Percentiles rank a stretch among this genome's conserved stretches.
Conservation (phyloP, 1,139 yeast genomes). For the Hemisphaericaspora subhashii region DNA sequence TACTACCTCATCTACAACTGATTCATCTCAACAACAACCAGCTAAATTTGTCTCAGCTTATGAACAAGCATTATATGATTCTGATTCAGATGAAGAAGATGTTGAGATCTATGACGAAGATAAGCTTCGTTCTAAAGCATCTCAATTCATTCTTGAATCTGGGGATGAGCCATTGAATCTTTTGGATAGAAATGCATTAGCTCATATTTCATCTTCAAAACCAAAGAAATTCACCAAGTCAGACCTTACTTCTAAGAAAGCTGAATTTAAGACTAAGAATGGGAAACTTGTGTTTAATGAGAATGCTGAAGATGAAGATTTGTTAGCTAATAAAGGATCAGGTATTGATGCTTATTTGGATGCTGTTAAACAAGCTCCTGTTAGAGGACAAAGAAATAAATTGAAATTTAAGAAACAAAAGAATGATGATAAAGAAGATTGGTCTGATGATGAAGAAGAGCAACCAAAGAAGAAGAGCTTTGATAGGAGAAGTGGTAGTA, state of each 20-base stretch:
- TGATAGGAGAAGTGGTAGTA: conserved; percentile 1
- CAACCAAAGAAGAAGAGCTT: not conserved
- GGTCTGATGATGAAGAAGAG: conserved; percentile 53
- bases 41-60: conserved; percentile 73
- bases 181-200: conserved; percentile 78
- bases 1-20: conserved; percentile 15
- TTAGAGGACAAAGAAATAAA: conserved; percentile 88
- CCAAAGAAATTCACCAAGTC: conserved; percentile 58
- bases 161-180: conserved; percentile 86
- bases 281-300: conserved; percentile 57
- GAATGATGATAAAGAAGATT: conserved; percentile 43
- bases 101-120: conserved; percentile 29
- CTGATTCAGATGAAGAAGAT: conserved; percentile 53
- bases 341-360: conserved; percentile 91
- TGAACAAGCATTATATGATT: conserved; percentile 73
- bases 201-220: conserved; percentile 83
- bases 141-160: conserved; percentile 72
- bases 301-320: conserved; percentile 50
- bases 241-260: conserved; percentile 43
- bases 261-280: conserved; percentile 53
- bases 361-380: conserved; percentile 90
- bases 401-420: conserved; percentile 76
- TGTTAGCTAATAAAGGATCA: conserved; percentile 44
- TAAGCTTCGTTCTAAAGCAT: conserved; percentile 10
- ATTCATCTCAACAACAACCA: not conserved